Percentiles rank a stretch among this genome's conserved stretches.
Conservation (phyloP, 2,329 filamentous ascomycete genomes). For the Exophiala sp. region DNA sequence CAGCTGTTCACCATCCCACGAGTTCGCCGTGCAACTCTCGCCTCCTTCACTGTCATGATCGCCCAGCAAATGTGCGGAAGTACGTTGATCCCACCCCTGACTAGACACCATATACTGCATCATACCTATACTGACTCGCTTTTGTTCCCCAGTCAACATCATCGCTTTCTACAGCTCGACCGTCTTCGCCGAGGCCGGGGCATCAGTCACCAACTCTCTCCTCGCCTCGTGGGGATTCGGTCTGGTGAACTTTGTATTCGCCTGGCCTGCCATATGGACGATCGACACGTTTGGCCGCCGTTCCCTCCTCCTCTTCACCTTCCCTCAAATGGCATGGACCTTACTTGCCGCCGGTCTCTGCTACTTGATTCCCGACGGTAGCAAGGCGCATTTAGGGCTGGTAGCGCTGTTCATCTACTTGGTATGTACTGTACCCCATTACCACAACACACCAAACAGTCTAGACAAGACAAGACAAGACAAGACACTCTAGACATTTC, state of each 20-base stretch:
- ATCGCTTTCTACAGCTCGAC: slow-evolving; percentile 61
- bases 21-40: slow-evolving; percentile 40
- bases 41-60: slow-evolving; percentile 32
- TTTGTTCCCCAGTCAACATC: slow-evolving; percentile 46
- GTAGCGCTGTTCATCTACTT: slow-evolving; percentile 60
- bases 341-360: slow-evolving; percentile 58
- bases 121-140: slow-evolving; percentile 31
- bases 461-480: too few species aligned
- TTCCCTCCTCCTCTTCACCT: slow-evolving; percentile 58
- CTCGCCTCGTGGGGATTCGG: slow-evolving; percentile 28
- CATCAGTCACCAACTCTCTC: slow-evolving; percentile 22
- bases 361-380: slow-evolving; percentile 45
- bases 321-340: slow-evolving; percentile 63
- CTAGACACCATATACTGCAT: too few species aligned
- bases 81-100: too few species aligned
- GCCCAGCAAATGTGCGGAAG: slow-evolving; percentile 36
- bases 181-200: slow-evolving; percentile 23
- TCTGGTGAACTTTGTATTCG: slow-evolving; percentile 28
- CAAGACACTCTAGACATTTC: too few species aligned
- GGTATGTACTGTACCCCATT: too few species aligned
- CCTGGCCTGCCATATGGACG: slow-evolving; percentile 40
- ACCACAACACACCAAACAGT: too few species aligned
- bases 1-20: slow-evolving; percentile 48
- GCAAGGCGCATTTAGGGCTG: slow-evolving; percentile 45
- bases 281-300: slow-evolving; percentile 64